Conservation (phyloP, 208 protist species). For the Acanthamoeba royreba region DNA sequence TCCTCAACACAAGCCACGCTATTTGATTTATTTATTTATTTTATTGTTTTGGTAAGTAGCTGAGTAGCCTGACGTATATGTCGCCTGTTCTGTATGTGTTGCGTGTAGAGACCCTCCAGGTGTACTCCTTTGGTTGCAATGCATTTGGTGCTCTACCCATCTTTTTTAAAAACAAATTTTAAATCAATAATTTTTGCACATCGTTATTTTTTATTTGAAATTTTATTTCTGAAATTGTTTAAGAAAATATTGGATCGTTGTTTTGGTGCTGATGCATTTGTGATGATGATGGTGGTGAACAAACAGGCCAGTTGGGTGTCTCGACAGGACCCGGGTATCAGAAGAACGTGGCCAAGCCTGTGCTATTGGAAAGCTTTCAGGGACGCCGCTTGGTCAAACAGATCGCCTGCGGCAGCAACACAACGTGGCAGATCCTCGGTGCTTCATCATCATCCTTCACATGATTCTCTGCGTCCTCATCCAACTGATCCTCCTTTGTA, state of each 20-base stretch:
- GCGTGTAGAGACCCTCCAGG: background rate
- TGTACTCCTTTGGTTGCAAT: background rate
- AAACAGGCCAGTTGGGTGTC: background rate
- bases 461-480: background rate
- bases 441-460: background rate
- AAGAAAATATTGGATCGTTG: background rate
- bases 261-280: background rate
- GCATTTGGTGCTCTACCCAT: background rate
- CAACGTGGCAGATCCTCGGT: background rate
- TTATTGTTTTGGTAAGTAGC: background rate
- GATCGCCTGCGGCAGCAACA: background rate
- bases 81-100: background rate
- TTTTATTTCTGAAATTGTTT: background rate
- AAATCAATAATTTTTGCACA: no score
- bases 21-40: background rate
- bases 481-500: background rate
- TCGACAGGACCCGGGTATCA: background rate
- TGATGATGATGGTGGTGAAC: background rate
- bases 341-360: background rate
- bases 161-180: background rate
- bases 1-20: background rate
- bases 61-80: background rate
- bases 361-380: background rate
- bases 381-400: background rate
- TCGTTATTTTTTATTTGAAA: background rate